Percentiles rank a stretch among this genome's conserved stretches.
Conservation (phyloP, 352 stramenopile genomes). For the Phytophthora multivora region DNA sequence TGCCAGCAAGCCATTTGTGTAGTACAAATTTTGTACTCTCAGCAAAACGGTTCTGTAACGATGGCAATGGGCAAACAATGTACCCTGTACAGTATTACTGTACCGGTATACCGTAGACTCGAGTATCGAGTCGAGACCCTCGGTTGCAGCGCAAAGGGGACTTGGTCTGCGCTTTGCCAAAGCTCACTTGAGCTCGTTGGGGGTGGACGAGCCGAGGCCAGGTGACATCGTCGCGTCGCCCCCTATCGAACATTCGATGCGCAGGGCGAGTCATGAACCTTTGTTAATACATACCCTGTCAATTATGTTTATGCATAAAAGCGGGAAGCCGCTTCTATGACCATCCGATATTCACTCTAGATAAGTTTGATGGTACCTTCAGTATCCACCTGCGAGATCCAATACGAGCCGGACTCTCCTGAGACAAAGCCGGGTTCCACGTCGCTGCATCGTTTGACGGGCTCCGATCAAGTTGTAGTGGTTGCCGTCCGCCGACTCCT, state of each 20-base stretch:
- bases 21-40: too few relatives aligned
- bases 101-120: too few relatives aligned
- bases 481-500: neutral
- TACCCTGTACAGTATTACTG: too few relatives aligned
- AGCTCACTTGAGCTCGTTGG: neutral
- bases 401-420: neutral
- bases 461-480: neutral
- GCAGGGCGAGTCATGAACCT: neutral
- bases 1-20: too few relatives aligned
- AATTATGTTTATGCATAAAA: neutral
- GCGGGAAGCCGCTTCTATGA: neutral
- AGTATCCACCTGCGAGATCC: neutral
- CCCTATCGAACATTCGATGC: neutral
- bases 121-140: too few relatives aligned
- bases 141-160: neutral
- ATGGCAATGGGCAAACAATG: too few relatives aligned
- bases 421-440: constrained; percentile 2
- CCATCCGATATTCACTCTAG: neutral
- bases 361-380: neutral
- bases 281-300: neutral
- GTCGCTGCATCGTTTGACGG: neutral
- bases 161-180: constrained; percentile 8
- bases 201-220: neutral
- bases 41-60: too few relatives aligned
- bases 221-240: constrained; percentile 11